Base-by-base conservation (phyloP, 305 asterid genomes). In the Solanum hybrid region DNA sequence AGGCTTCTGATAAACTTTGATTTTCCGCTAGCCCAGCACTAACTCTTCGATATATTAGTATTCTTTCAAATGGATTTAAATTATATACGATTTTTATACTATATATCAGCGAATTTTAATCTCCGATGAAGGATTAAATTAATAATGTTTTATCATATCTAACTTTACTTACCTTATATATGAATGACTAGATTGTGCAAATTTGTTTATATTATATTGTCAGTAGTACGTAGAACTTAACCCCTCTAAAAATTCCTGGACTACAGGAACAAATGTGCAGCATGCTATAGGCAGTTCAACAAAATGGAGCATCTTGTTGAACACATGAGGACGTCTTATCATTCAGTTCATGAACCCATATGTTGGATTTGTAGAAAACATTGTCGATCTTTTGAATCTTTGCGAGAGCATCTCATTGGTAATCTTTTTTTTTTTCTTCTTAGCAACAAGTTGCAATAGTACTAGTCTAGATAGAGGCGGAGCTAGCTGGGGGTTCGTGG, bases 391-490 rank as follows among this genome's bases (percentile, higher is more conserved):
- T 95, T 95, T 87, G 99, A 97, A 88, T 97, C 99, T 89, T 93
- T 97, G 33, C 87, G 99, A 88, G 99, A 97, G 90, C 99, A 97
- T 92, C 98, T 97, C 89, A 97, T 96, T 61, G 99, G 99, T 96
- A 6, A 91, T 4, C 34, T 42, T 22, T 10, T 34, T 37, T 61
- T 22, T 22, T 5, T 26, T 33, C n/a, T n/a, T n/a, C n/a, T n/a
- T n/a, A n/a, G n/a, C n/a, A n/a, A n/a, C n/a, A n/a, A n/a, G n/a
- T n/a, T n/a, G n/a, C n/a, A n/a, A n/a, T n/a, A n/a, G n/a, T 64
- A 64, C 28, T 64, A 64, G 73, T 64, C 26, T 61, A 22, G 5
- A 20, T 57, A 16, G 3, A 51, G n/a, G 67, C 4, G 7, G 67
- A 51, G 67, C 67, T 51, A 16, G 26, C 5, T 3, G 24, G 69